Evolutionary conservation across 331 rosid genomes (phyloP).

Genomic region (Rhamnella rubrinervis): DNA sequence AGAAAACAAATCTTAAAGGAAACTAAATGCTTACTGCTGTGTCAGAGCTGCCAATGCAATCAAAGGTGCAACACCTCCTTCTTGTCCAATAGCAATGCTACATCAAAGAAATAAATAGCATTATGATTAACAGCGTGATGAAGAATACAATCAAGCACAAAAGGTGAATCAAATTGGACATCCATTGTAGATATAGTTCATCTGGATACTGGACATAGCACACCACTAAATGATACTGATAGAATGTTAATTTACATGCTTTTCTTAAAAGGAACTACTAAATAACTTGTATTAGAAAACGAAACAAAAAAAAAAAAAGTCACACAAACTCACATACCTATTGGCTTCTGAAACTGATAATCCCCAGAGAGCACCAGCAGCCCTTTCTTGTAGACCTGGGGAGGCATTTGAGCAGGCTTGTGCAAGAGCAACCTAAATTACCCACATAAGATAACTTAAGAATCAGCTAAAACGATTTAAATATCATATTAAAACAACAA

Average conservation of each 20-base stretch:
- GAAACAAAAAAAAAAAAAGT: conserved; percentile 12
- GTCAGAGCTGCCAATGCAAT: conserved; percentile 92
- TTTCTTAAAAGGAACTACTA: neutral
- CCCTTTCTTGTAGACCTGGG: conserved; percentile 98
- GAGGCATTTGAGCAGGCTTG: conserved; percentile 97
- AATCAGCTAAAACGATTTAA: conserved; percentile 1
- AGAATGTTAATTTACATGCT: neutral
- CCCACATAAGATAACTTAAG: conserved; percentile 32
- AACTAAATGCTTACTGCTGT: conserved; percentile 68
- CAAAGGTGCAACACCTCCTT: conserved; percentile 98
- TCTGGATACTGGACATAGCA: neutral
- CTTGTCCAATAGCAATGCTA: conserved; percentile 97
- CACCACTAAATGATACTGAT: neutral
- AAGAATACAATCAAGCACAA: neutral
- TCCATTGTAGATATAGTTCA: neutral
- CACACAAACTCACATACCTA: conserved; percentile 49
- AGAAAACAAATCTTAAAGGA: neutral
- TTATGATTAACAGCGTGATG: conserved; percentile 6
- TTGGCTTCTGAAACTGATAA: conserved; percentile 97
- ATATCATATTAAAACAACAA: neutral
- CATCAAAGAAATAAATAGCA: conserved; percentile 28
- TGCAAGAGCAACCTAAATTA: conserved; percentile 88
- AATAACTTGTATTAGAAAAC: neutral
- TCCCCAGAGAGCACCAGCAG: conserved; percentile 99
- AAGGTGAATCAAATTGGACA: neutral